Evolutionary conservation across 1,139 yeast species (phyloP).

Genomic region (Scheffersomyces insectosa): DNA sequence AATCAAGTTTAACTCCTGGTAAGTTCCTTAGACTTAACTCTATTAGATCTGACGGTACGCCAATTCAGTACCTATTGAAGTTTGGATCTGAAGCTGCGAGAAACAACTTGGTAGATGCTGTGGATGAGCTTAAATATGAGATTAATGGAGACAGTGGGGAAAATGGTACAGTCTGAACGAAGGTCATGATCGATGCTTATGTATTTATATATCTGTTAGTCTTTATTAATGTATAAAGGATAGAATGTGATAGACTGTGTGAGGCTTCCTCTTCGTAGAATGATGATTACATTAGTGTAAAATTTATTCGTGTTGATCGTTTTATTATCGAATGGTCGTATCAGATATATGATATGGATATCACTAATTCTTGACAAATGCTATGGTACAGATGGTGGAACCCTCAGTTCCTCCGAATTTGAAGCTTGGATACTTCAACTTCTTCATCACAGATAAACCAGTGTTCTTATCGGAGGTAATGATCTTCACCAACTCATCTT

Average conservation of each 20-base stretch:
- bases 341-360: too few relatives aligned
- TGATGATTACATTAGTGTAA: too few relatives aligned
- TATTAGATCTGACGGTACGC: slow-evolving; percentile 53
- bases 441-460: slow-evolving; percentile 54
- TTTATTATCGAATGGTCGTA: too few relatives aligned
- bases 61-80: slow-evolving; percentile 81
- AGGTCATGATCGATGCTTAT: too few relatives aligned
- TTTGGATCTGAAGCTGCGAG: slow-evolving; percentile 66
- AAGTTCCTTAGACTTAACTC: slow-evolving; percentile 73
- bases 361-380: slow-evolving; percentile 41
- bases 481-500: slow-evolving; percentile 62
- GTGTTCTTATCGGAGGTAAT: slow-evolving; percentile 40
- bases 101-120: slow-evolving; percentile 54
- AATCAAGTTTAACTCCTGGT: slow-evolving; percentile 76
- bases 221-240: neutral
- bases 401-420: slow-evolving; percentile 90
- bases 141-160: slow-evolving; percentile 2
- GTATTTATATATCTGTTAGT: too few relatives aligned
- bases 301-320: too few relatives aligned
- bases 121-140: slow-evolving; percentile 38
- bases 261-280: too few relatives aligned
- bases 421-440: slow-evolving; percentile 74
- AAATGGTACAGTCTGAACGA: neutral
- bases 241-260: neutral
- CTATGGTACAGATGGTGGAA: slow-evolving; percentile 82